A percentile compares a stretch with the other conserved stretches of the same genome.
phyloP scores from a whole-genome alignment of 257 asterid species.

The Solanum tarapatanum region DNA sequence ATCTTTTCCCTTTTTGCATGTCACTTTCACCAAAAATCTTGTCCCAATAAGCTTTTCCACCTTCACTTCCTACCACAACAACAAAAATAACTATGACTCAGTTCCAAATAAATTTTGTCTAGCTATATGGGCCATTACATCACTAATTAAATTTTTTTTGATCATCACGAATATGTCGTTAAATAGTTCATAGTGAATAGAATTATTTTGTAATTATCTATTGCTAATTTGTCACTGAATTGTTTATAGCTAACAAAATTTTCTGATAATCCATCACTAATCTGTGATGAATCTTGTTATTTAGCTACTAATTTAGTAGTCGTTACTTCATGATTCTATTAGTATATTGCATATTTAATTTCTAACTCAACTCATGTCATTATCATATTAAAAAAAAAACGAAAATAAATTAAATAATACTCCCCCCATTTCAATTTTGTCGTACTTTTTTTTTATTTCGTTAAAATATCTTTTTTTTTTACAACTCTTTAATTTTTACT shows the following conservation, averaged over 20 bases:
- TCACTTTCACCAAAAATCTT: conserved; percentile 30
- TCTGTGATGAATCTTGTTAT: background rate
- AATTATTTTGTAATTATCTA: no score
- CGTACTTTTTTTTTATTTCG: background rate
- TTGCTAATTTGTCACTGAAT: background rate
- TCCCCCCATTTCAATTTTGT: background rate
- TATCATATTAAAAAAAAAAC: background rate
- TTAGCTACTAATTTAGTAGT: background rate
- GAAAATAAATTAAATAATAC: no score
- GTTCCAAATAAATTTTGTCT: background rate
- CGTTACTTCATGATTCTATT: background rate
- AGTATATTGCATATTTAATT: no score
- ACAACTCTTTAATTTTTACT: no score
- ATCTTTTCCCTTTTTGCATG: conserved; percentile 49
- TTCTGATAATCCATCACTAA: background rate
- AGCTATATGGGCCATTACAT: background rate
- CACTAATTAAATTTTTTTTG: no score
- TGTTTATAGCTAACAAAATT: background rate
- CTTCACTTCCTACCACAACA: conserved; percentile 44
- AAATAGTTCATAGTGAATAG: background rate
- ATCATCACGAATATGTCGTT: background rate
- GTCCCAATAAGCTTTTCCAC: conserved; percentile 52
- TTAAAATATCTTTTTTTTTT: no score
- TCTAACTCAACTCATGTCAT: background rate
- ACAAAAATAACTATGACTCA: background rate